Conservation (phyloP, 352 stramenopile species). For the Thalassiosira ordinaria region DNA sequence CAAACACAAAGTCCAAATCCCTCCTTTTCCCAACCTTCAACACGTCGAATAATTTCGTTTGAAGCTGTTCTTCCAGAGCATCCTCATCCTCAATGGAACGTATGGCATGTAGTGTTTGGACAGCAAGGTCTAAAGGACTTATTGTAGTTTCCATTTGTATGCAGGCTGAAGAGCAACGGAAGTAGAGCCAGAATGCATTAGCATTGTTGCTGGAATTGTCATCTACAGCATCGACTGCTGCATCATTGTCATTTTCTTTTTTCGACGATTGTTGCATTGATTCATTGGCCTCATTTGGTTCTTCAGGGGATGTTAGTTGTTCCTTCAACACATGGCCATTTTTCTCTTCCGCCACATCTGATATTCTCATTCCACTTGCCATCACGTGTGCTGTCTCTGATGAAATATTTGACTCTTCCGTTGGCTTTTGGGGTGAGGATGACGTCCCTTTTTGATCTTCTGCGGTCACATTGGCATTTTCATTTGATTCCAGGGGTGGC, state of each 20-base stretch:
- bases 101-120: constrained; percentile 26
- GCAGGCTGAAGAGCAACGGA: constrained; percentile 29
- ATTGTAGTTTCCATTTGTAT: constrained; percentile 33
- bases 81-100: constrained; percentile 17
- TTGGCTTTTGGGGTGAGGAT: not conserved
- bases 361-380: not conserved
- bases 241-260: not conserved
- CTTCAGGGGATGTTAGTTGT: not conserved
- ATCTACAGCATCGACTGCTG: not conserved
- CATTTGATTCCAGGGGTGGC: too few species aligned
- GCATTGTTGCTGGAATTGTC: not conserved
- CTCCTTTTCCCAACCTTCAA: constrained; percentile 36
- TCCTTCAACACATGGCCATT: not conserved
- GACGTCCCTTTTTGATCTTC: constrained; percentile 2
- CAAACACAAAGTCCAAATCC: constrained; percentile 47
- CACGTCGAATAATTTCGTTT: constrained; percentile 18
- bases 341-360: not conserved
- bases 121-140: constrained; percentile 28
- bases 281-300: not conserved
- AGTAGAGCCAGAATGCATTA: constrained; percentile 40
- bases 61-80: constrained; percentile 2
- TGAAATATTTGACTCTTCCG: not conserved
- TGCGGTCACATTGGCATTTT: too few species aligned
- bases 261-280: not conserved
- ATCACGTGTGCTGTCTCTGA: constrained; percentile 2